These are phyloP conservation scores for Phytophthora sp. DNA, from an alignment of 352 stramenopile species.

Conservation along the genomic window DNA sequence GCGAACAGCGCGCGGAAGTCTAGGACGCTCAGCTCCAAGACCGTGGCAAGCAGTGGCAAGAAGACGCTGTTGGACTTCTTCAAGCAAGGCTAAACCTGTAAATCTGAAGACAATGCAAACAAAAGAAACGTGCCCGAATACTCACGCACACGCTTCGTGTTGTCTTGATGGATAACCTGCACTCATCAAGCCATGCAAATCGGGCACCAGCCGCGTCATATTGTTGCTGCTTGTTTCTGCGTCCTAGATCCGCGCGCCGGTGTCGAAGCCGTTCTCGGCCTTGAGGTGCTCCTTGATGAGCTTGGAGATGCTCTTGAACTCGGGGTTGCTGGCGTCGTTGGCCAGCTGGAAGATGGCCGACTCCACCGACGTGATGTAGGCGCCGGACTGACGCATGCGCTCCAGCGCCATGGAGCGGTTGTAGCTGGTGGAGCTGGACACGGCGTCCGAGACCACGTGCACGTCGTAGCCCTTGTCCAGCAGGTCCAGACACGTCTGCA, in stretches of 20 bases:
- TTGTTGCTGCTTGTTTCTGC: not conserved
- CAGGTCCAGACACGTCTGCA: constrained; percentile 97
- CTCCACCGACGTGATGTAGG: constrained; percentile 96
- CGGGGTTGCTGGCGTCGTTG: constrained; percentile 87
- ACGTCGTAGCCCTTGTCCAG: constrained; percentile 96
- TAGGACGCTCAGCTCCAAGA: constrained; percentile 9
- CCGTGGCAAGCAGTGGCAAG: constrained; percentile 5
- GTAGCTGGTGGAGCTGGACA: constrained; percentile 89
- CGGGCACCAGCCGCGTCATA: no score
- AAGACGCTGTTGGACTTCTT: constrained; percentile 62
- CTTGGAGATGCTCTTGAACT: constrained; percentile 94
- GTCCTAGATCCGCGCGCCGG: constrained; percentile 10
- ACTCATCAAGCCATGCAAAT: not conserved
- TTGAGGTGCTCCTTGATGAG: constrained; percentile 95
- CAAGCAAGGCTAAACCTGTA: constrained; percentile 24
- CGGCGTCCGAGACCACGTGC: constrained; percentile 96
- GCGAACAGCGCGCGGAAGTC: constrained; percentile 18
- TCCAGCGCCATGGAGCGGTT: constrained; percentile 94
- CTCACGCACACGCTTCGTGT: constrained; percentile 15
- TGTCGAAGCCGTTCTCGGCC: constrained; percentile 63
- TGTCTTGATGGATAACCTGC: constrained; percentile 10
- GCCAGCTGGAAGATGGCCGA: constrained; percentile 96
- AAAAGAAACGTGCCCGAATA: constrained; percentile 2
- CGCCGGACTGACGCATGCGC: constrained; percentile 93
- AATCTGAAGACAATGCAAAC: constrained; percentile 14